A percentile compares a stretch with the other conserved stretches of the same genome.
These are phyloP conservation scores for Arachis hypogaea DNA, from an alignment of 306 rosid genomes.

Conservation along the genomic window DNA sequence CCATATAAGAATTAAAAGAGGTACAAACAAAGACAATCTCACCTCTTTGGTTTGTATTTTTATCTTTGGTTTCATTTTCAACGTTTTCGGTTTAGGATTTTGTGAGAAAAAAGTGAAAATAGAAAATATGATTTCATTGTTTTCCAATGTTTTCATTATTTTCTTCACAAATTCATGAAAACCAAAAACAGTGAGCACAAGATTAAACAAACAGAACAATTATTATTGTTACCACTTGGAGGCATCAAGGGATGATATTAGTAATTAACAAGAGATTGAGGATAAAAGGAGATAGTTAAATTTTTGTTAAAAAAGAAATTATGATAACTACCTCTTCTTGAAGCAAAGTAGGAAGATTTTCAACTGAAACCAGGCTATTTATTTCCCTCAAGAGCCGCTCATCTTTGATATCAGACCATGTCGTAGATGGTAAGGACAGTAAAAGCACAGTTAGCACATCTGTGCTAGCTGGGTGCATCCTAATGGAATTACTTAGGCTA, in stretches of 20 bases:
- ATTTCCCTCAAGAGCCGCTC: constrained; percentile 63
- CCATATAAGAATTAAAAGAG: not conserved
- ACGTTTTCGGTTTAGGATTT: no score
- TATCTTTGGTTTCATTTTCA: no score
- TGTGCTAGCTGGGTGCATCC: constrained; percentile 72
- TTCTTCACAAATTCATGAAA: no score
- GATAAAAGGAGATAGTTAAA: not conserved
- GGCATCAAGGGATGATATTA: no score
- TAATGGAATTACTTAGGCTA: constrained; percentile 48
- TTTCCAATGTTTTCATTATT: no score
- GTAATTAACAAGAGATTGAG: not conserved
- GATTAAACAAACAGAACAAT: not conserved
- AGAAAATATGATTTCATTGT: no score
- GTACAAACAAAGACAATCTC: not conserved
- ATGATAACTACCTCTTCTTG: constrained; percentile 82
- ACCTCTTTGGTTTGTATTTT: no score
- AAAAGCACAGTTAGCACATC: constrained; percentile 87
- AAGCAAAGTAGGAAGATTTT: constrained; percentile 78
- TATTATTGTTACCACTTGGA: not conserved
- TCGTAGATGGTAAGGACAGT: constrained; percentile 74
- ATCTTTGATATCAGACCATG: constrained; percentile 80
- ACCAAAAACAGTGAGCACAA: not conserved
- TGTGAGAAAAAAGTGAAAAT: no score
- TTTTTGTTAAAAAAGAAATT: not conserved
- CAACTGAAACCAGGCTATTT: constrained; percentile 58